Evolutionary conservation across 495 filamentous ascomycete genomes (phyloP).

Genomic region (Talaromyces nanjingensis): DNA sequence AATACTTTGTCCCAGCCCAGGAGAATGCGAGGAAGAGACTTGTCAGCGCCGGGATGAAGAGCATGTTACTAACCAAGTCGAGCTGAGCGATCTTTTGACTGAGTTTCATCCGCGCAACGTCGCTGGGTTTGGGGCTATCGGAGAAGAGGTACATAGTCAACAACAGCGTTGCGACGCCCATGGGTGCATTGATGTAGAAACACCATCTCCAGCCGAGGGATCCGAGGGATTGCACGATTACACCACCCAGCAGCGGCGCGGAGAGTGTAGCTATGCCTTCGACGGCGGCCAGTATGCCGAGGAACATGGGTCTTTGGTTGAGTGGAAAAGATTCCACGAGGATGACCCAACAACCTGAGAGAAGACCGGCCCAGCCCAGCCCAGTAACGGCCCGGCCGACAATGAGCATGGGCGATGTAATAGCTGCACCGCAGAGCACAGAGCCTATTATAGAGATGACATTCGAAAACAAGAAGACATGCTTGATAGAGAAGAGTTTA

Average conservation of each 20-base stretch:
- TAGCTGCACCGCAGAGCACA: slow-evolving; percentile 19
- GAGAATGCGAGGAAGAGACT: slow-evolving; percentile 59
- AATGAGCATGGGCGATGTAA: slow-evolving; percentile 25
- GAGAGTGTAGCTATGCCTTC: slow-evolving; percentile 46
- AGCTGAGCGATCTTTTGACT: slow-evolving; percentile 39
- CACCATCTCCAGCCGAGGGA: slow-evolving; percentile 63
- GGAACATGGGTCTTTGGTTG: slow-evolving; percentile 28
- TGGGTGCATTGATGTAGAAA: slow-evolving; percentile 47
- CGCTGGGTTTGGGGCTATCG: slow-evolving; percentile 18
- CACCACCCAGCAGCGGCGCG: slow-evolving; percentile 39
- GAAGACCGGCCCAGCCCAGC: slow-evolving; percentile 27
- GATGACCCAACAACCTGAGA: slow-evolving; percentile 40
- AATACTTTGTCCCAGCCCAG: slow-evolving; percentile 56
- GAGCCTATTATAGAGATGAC: slow-evolving; percentile 46
- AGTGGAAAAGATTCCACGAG: slow-evolving; percentile 30
- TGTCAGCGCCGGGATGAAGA: slow-evolving; percentile 54
- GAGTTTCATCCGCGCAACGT: slow-evolving; percentile 15
- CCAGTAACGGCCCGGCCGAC: slow-evolving; percentile 29
- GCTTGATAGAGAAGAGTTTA: slow-evolving; percentile 16
- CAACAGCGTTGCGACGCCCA: slow-evolving; percentile 29
- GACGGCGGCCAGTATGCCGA: slow-evolving; percentile 15
- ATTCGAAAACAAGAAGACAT: slow-evolving; percentile 45
- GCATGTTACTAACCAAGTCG: slow-evolving; percentile 47
- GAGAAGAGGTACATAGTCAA: slow-evolving; percentile 17
- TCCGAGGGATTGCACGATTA: slow-evolving; percentile 39